Percentiles rank a stretch among this genome's conserved stretches.
Conservation (phyloP, 306 rosid species). For the Sechiopsis laciniata region DNA sequence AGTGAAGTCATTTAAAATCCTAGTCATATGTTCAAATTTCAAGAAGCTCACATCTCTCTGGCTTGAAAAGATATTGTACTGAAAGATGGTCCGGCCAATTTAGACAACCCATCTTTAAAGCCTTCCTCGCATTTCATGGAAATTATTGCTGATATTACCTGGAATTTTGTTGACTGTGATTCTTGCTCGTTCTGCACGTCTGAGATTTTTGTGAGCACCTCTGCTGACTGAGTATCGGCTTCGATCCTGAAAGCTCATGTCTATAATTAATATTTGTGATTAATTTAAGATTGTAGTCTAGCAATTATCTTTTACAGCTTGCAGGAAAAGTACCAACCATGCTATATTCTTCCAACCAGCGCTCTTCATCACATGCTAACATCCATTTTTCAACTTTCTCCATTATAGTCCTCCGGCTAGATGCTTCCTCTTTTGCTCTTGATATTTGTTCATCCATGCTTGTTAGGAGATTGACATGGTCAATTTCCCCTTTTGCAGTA, state of each 20-base stretch:
- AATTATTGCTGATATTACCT: constrained; percentile 41
- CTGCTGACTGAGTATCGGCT: constrained; percentile 90
- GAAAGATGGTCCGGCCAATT: constrained; percentile 15
- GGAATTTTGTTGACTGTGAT: constrained; percentile 81
- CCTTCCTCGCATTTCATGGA: constrained; percentile 19
- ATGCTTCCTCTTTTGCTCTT: constrained; percentile 86
- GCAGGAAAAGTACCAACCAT: constrained; percentile 50
- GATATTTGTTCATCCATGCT: constrained; percentile 94
- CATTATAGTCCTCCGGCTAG: constrained; percentile 83
- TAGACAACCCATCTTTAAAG: constrained; percentile 17
- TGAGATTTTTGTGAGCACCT: constrained; percentile 94
- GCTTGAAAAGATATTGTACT: constrained; percentile 15
- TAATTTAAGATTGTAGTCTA: constrained; percentile 16
- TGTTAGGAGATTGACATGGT: constrained; percentile 78
- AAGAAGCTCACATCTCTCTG: constrained; percentile 21
- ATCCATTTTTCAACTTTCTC: constrained; percentile 97
- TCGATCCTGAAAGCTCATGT: constrained; percentile 59
- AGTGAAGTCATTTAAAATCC: neutral
- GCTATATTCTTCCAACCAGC: constrained; percentile 94
- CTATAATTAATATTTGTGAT: constrained; percentile 7
- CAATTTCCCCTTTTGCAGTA: constrained; percentile 78
- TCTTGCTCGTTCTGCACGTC: constrained; percentile 94
- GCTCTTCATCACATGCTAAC: constrained; percentile 81
- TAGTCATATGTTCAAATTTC: neutral
- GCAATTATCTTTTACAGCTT: constrained; percentile 5